phyloP scores from a whole-genome alignment of 768 basidiomycete genomes.

The Suillus ampliporus region DNA sequence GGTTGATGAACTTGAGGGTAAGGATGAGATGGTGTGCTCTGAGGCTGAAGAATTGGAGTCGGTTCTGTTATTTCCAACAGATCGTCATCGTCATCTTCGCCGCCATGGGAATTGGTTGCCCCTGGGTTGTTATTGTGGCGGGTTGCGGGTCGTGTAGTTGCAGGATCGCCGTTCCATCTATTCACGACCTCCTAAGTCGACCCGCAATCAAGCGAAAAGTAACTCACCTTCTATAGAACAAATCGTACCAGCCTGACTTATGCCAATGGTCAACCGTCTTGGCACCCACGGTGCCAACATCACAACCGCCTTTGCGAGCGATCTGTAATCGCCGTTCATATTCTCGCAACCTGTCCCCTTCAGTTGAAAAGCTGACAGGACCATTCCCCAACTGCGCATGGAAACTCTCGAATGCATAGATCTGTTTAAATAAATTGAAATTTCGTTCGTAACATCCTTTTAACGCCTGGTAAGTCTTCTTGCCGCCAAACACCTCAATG shows the following conservation, averaged over 20 bases:
- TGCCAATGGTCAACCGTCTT: conserved; percentile 84
- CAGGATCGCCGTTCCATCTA: conserved; percentile 74
- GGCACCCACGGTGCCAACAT: conserved; percentile 75
- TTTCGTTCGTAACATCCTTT: conserved; percentile 89
- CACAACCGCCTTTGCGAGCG: conserved; percentile 68
- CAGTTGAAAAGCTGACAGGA: conserved; percentile 49
- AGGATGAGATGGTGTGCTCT: conserved; percentile 34
- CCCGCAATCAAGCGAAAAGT: conserved; percentile 11
- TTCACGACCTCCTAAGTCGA: conserved; percentile 16
- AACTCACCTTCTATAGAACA: conserved; percentile 69
- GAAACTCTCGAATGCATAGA: conserved; percentile 71
- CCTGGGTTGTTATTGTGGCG: conserved; percentile 42
- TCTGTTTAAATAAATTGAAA: conserved; percentile 84
- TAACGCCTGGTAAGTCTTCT: conserved; percentile 83
- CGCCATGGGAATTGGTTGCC: conserved; percentile 46
- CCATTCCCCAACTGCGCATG: conserved; percentile 38
- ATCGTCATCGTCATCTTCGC: conserved; percentile 58
- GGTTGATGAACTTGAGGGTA: conserved; percentile 45
- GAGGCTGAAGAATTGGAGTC: conserved; percentile 37
- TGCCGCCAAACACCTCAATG: conserved; percentile 68
- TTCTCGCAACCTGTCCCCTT: conserved; percentile 70
- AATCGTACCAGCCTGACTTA: conserved; percentile 73
- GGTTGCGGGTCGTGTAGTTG: conserved; percentile 54
- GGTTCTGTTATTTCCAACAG: conserved; percentile 48
- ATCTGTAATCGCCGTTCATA: conserved; percentile 74